Conservation (phyloP, 495 filamentous ascomycete species). For the Cryomyces antarcticus region DNA sequence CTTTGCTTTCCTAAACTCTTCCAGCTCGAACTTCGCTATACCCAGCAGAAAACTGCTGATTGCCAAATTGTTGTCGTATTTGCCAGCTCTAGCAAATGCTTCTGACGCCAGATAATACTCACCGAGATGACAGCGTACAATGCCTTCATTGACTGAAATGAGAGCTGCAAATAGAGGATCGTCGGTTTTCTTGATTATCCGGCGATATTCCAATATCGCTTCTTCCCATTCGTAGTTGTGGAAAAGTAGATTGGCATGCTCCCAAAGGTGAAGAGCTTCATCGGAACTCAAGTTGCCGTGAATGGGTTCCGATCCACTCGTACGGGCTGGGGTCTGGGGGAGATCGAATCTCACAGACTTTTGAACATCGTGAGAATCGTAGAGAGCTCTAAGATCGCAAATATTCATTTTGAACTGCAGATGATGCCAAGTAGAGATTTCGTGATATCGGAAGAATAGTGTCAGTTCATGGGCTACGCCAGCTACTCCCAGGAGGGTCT, state of each 20-base stretch:
- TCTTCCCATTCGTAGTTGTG: slow-evolving; percentile 8
- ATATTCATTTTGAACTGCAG: no score
- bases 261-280: slow-evolving; percentile 8
- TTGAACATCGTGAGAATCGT: no score
- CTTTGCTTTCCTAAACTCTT: neutral
- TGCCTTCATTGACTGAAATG: neutral
- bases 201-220: neutral
- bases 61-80: neutral
- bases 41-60: neutral
- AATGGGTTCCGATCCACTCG: neutral
- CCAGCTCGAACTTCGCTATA: neutral
- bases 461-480: no score
- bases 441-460: no score
- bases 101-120: neutral
- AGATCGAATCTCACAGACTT: no score
- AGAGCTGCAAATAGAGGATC: neutral
- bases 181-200: neutral
- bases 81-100: neutral
- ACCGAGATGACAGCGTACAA: neutral
- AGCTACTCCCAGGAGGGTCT: no score
- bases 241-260: slow-evolving; percentile 9
- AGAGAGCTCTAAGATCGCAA: no score
- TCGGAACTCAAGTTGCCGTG: neutral
- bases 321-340: no score
- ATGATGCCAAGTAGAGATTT: no score